Percentiles rank a stretch among this genome's conserved stretches.
phyloP scores from a whole-genome alignment of 1,284 basidiomycete species.

The Ceratobasidium sp. region DNA sequence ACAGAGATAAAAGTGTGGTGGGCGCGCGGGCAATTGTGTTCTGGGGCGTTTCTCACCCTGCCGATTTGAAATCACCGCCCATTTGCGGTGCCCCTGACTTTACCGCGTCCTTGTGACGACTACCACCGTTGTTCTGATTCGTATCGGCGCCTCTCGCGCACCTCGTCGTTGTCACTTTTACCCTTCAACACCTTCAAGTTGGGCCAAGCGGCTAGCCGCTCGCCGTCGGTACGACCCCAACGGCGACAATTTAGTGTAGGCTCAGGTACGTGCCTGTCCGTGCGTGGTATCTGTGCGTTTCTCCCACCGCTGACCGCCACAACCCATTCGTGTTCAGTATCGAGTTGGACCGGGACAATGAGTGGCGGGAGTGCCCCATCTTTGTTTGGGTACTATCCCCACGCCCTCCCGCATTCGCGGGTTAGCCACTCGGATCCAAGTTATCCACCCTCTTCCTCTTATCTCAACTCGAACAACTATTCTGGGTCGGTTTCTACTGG shows the following conservation, averaged over 20 bases:
- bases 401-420: not conserved
- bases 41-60: constrained; percentile 39
- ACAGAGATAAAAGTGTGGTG: not conserved
- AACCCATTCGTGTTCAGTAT: not conserved
- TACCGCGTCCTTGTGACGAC: not conserved
- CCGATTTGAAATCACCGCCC: not conserved
- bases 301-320: not conserved
- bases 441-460: constrained; percentile 6
- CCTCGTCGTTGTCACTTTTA: not conserved
- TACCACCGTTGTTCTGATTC: not conserved
- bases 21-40: not conserved
- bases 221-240: not conserved
- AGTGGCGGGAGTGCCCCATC: constrained; percentile 3
- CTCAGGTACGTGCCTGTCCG: not conserved
- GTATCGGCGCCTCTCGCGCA: too few relatives aligned
- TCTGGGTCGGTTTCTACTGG: too few relatives aligned
- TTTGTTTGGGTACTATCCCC: constrained; percentile 6
- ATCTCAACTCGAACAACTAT: not conserved
- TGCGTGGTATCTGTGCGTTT: too few relatives aligned
- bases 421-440: constrained; percentile 16
- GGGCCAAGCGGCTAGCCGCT: constrained; percentile 13
- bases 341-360: not conserved
- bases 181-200: not conserved
- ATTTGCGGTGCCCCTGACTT: constrained; percentile 4
- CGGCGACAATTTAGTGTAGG: too few relatives aligned